Conservation (phyloP, 805 yeast genomes). For the Lipomyces yamanashiensis region DNA sequence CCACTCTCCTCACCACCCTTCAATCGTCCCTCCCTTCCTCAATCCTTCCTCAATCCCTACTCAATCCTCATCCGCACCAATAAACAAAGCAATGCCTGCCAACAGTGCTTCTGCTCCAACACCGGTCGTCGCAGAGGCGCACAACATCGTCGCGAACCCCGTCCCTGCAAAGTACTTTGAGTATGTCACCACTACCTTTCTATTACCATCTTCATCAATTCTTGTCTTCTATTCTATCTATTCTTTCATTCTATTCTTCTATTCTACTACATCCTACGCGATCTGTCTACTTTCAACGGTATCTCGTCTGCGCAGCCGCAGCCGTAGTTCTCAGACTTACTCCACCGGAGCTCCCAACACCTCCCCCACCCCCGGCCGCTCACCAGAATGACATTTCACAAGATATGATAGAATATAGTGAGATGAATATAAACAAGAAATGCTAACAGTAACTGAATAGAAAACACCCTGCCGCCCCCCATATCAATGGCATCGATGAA, state of each 20-base stretch:
- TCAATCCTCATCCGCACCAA: too few relatives aligned
- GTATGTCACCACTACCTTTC: conserved; percentile 28
- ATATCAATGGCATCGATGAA: conserved; percentile 64
- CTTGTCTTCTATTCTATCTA: background rate
- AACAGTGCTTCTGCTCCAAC: conserved; percentile 12
- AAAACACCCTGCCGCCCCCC: conserved; percentile 59
- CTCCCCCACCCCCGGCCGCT: conserved; percentile 5
- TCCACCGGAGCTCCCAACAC: background rate
- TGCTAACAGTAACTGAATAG: conserved; percentile 5
- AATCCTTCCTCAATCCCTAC: too few relatives aligned
- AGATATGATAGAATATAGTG: too few relatives aligned
- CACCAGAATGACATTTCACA: too few relatives aligned
- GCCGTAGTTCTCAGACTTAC: conserved; percentile 16
- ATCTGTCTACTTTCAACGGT: background rate
- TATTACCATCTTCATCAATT: background rate
- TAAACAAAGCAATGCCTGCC: too few relatives aligned
- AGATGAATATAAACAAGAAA: too few relatives aligned
- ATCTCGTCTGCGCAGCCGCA: background rate
- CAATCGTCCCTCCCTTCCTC: too few relatives aligned
- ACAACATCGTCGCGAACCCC: conserved; percentile 35
- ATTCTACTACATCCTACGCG: background rate
- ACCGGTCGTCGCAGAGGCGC: conserved; percentile 41
- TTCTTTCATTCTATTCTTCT: background rate
- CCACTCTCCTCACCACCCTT: background rate
- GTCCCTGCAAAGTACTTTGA: conserved; percentile 41